Percentiles rank a stretch among this genome's conserved stretches.
Conservation (phyloP, 2,329 filamentous ascomycete species). For the Lecanosticta acicola region DNA sequence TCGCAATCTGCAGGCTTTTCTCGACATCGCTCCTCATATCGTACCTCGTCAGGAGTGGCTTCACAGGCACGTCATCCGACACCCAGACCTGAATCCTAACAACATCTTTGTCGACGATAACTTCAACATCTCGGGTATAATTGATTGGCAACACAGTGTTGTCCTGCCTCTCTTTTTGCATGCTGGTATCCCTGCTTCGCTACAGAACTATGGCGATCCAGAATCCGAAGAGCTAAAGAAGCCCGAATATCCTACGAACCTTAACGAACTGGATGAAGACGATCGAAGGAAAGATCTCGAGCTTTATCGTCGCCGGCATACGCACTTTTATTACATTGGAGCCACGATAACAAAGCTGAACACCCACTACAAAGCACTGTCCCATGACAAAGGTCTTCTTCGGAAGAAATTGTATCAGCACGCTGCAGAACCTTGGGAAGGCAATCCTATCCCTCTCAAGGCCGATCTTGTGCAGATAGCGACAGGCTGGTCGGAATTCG, state of each 20-base stretch:
- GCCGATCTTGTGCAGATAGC: slow-evolving; percentile 16
- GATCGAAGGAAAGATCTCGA: slow-evolving; percentile 14
- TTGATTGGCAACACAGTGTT: slow-evolving; percentile 19
- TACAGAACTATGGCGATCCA: slow-evolving; percentile 38
- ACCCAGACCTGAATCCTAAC: slow-evolving; percentile 33
- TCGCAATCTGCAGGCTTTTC: slow-evolving; percentile 26
- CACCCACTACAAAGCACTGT: slow-evolving; percentile 19
- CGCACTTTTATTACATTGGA: slow-evolving; percentile 25
- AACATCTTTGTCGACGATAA: slow-evolving; percentile 34
- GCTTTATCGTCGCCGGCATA: slow-evolving; percentile 19
- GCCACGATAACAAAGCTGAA: slow-evolving; percentile 13
- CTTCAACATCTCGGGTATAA: slow-evolving; percentile 28
- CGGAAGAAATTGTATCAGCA: slow-evolving; percentile 18
- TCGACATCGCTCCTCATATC: slow-evolving; percentile 22
- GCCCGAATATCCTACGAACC: slow-evolving; percentile 12
- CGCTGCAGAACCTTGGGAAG: slow-evolving; percentile 25
- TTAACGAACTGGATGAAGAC: slow-evolving; percentile 17
- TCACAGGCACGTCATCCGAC: slow-evolving; percentile 26
- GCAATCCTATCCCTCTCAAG: slow-evolving; percentile 24
- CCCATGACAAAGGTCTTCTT: slow-evolving; percentile 12
- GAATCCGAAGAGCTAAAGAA: slow-evolving; percentile 17
- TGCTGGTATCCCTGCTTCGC: slow-evolving; percentile 28
- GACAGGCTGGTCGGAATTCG: slow-evolving; percentile 9
- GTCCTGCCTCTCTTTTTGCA: slow-evolving; percentile 13
- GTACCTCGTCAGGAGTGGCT: slow-evolving; percentile 15